Conservation (phyloP, 2,329 filamentous ascomycete genomes). For the Pseudogymnoascus sp. region DNA sequence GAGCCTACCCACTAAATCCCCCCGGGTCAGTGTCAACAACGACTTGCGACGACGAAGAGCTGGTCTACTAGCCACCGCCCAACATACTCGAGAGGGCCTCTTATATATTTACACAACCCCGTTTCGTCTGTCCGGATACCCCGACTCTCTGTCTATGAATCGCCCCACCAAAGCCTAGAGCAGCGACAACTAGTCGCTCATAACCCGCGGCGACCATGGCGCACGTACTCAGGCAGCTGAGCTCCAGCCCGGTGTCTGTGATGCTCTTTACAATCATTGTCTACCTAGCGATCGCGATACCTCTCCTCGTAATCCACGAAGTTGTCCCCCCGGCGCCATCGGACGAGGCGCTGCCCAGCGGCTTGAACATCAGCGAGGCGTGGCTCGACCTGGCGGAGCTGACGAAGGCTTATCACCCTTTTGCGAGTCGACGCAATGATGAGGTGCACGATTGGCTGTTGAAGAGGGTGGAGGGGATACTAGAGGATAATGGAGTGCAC, state of each 20-base stretch:
- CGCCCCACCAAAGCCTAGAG: neutral
- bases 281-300: conserved; percentile 70
- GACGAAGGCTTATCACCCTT: conserved; percentile 72
- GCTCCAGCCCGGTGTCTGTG: conserved; percentile 73
- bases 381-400: conserved; percentile 76
- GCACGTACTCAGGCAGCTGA: conserved; percentile 23
- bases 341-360: conserved; percentile 43
- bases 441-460: conserved; percentile 70
- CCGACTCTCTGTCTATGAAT: neutral
- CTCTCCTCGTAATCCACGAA: conserved; percentile 65
- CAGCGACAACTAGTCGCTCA: neutral
- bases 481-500: conserved; percentile 49
- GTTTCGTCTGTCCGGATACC: neutral
- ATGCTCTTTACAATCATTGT: conserved; percentile 67
- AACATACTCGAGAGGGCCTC: neutral
- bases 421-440: conserved; percentile 80
- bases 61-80: neutral
- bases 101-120: neutral
- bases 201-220: neutral
- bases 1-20: neutral
- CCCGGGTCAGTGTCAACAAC: neutral
- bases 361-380: conserved; percentile 74
- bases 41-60: neutral
- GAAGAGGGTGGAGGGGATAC: conserved; percentile 58
- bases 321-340: conserved; percentile 59